Evolutionary conservation across 352 stramenopile species (phyloP).

Genomic region (Phytophthora ramorum): DNA sequence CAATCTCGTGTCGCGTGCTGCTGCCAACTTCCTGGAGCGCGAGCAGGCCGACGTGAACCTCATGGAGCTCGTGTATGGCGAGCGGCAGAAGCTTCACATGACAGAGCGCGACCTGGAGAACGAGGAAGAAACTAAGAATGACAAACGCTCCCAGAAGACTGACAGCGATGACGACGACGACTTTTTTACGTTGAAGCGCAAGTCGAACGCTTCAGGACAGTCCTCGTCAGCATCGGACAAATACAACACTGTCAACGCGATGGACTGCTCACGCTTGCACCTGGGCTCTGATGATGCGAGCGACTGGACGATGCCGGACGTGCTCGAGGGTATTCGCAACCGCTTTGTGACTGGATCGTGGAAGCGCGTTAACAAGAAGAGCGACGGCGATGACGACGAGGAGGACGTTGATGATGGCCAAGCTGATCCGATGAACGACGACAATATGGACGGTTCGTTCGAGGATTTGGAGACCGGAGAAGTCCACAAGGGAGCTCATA

Average conservation of each 20-base stretch:
- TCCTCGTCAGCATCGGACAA: conserved; percentile 47
- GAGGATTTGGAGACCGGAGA: conserved; percentile 98
- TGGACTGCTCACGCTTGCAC: conserved; percentile 88
- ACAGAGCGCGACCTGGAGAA: conserved; percentile 76
- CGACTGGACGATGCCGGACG: conserved; percentile 76
- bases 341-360: conserved; percentile 98
- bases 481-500: conserved; percentile 48
- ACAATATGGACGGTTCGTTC: conserved; percentile 96
- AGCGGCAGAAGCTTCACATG: conserved; percentile 83
- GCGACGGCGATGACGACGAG: conserved; percentile 48
- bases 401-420: conserved; percentile 44
- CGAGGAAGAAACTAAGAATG: conserved; percentile 49
- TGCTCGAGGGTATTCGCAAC: conserved; percentile 86
- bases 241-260: conserved; percentile 73
- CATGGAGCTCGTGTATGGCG: conserved; percentile 93
- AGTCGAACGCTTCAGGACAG: conserved; percentile 40
- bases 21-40: conserved; percentile 86
- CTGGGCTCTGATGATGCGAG: conserved; percentile 69
- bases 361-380: conserved; percentile 74
- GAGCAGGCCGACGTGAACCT: conserved; percentile 87
- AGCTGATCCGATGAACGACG: conserved; percentile 78
- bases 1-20: conserved; percentile 84
- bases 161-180: conserved; percentile 70
- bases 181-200: conserved; percentile 84
- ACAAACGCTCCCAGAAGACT: conserved; percentile 33